These are phyloP conservation scores for Rubia peregrina DNA, from an alignment of 305 asterid species.

Conservation along the genomic window DNA sequence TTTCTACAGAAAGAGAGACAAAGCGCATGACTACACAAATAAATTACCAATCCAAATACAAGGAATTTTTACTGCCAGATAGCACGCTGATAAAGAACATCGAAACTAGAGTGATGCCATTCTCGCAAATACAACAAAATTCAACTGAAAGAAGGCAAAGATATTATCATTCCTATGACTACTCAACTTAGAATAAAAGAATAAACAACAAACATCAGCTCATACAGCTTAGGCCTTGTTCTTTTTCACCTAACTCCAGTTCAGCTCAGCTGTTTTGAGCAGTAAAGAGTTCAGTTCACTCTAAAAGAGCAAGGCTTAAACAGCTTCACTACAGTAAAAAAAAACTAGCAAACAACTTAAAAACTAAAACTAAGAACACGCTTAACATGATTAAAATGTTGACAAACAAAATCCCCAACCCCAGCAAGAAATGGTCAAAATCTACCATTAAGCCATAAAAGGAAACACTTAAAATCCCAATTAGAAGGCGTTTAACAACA, in stretches of 20 bases:
- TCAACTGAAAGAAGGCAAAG: not conserved
- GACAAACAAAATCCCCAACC: not conserved
- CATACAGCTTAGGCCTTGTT: no score
- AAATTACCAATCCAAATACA: not conserved
- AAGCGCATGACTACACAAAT: not conserved
- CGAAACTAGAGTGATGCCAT: not conserved
- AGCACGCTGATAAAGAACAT: not conserved
- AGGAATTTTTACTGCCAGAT: not conserved
- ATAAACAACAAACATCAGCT: slow-evolving; percentile 6
- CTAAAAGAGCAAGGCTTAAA: not conserved
- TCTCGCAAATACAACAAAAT: not conserved
- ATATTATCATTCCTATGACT: not conserved
- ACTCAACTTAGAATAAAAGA: slow-evolving; percentile 5
- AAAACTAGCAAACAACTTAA: not conserved
- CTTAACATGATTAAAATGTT: not conserved
- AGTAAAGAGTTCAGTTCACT: not conserved
- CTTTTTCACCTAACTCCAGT: not conserved
- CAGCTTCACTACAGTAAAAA: not conserved
- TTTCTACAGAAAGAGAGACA: not conserved
- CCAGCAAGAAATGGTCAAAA: not conserved
- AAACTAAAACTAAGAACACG: not conserved
- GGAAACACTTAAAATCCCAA: not conserved
- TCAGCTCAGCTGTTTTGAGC: not conserved
- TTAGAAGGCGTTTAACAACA: not conserved
- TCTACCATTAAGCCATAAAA: not conserved